Percentiles rank a stretch among this genome's conserved stretches.
Evolutionary conservation across 768 basidiomycete species (phyloP).

Genomic region (Trametes elegans): DNA sequence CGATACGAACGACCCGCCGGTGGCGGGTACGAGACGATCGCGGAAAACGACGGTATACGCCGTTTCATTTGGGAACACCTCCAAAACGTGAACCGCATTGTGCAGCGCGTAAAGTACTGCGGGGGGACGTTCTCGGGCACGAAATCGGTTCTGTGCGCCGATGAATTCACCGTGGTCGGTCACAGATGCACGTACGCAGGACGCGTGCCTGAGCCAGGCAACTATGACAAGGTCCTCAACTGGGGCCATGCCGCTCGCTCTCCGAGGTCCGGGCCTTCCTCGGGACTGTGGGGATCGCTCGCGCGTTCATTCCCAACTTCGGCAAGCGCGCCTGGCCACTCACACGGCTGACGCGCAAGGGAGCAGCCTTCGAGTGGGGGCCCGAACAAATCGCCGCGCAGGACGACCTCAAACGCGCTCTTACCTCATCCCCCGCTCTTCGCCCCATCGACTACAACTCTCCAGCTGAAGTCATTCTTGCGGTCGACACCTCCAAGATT

Average conservation of each 20-base stretch:
- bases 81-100: too few relatives aligned
- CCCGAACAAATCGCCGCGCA: too few relatives aligned
- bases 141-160: background rate
- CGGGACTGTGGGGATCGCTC: conserved; percentile 23
- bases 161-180: conserved; percentile 38
- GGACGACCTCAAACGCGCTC: too few relatives aligned
- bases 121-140: conserved; percentile 25
- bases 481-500: too few relatives aligned
- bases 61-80: conserved; percentile 39
- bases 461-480: too few relatives aligned
- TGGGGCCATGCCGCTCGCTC: conserved; percentile 21
- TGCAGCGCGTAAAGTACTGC: conserved; percentile 30
- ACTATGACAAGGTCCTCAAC: conserved; percentile 25
- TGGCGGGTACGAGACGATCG: conserved; percentile 19
- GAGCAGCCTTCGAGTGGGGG: too few relatives aligned
- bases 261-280: conserved; percentile 29
- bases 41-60: conserved; percentile 30
- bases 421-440: too few relatives aligned
- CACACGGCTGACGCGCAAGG: too few relatives aligned
- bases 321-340: conserved; percentile 17
- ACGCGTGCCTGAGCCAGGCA: conserved; percentile 28
- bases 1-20: conserved; percentile 4
- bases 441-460: too few relatives aligned
- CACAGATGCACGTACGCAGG: too few relatives aligned
- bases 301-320: conserved; percentile 26